Percentiles rank a stretch among this genome's conserved stretches.
Evolutionary conservation across 2,329 filamentous ascomycete genomes (phyloP).

Genomic region (Magnaporthiopsis incrustans): DNA sequence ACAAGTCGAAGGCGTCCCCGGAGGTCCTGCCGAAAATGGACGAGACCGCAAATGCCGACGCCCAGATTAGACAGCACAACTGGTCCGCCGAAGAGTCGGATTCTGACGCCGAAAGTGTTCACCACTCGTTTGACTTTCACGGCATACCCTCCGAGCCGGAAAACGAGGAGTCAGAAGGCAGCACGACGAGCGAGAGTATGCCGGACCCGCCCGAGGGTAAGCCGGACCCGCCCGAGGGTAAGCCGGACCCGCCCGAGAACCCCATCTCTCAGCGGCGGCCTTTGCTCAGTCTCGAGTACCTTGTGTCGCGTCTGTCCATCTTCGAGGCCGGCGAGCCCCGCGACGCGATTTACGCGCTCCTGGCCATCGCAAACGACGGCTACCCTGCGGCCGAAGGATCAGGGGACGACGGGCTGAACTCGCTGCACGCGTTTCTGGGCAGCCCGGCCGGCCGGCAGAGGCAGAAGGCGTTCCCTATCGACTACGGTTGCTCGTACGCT

Average conservation of each 20-base stretch:
- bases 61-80: background rate
- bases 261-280: slow-evolving; percentile 8
- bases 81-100: no score
- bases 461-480: slow-evolving; percentile 20
- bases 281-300: slow-evolving; percentile 24
- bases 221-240: background rate
- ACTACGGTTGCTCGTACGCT: slow-evolving; percentile 22
- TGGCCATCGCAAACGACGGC: slow-evolving; percentile 26
- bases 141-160: background rate
- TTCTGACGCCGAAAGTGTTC: background rate
- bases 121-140: background rate
- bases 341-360: slow-evolving; percentile 25
- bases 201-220: background rate
- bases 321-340: slow-evolving; percentile 22
- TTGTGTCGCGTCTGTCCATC: slow-evolving; percentile 24
- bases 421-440: slow-evolving; percentile 10
- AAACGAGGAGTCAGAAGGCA: background rate
- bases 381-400: slow-evolving; percentile 3
- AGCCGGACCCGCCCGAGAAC: background rate
- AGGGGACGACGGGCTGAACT: slow-evolving; percentile 6
- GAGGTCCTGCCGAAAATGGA: background rate
- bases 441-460: slow-evolving; percentile 13
- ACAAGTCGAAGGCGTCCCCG: background rate
- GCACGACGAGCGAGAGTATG: no score
- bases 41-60: background rate